Base-by-base conservation (phyloP, 2,329 filamentous ascomycete species). In the Pezicula radicicola region DNA sequence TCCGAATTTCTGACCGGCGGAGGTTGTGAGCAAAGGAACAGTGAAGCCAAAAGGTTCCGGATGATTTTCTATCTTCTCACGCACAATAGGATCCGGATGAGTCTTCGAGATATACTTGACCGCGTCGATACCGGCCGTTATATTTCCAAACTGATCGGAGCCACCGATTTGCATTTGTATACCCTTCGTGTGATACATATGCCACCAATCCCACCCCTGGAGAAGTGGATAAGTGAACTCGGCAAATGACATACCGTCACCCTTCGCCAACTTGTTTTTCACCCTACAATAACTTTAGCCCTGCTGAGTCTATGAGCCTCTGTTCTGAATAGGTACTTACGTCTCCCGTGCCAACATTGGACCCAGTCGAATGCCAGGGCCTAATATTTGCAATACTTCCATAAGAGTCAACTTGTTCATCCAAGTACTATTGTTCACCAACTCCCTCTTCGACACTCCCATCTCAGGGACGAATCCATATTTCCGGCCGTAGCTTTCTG, bases 141-240 rank as follows among this genome's bases (percentile, higher is more conserved):
- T 97, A 71, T 99, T 99, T 56, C 94, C 94, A 67, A 87, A 97
- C 72, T 99, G 94, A 67, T 99, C 94, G 6, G 91, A 91, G 37
- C 94, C 94, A 52, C 94, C 94, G 48, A 99, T 89, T 71, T 99
- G 91, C 67, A 97, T 81, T 65, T 92, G 87, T 9, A 91, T 78
- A 45, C 80, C 77, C 48, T 78, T 80, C 21, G 78, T 76, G 44
- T 81, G 78, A 55, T 89, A 95, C 73, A 97, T 80, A 60, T 89
- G 79, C 89, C 90, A 97, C 83, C 92, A 99, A 68, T 99, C 94
- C 88, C 92, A 97, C 19, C 88, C 91, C 68, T 99, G 94, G 63
- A 97, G 83, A 15, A 99, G 73, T 1, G 95, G 94, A 65, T 99
- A 99, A 40, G 85, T 81, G 69, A 99, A 96, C 67, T 99, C 94